A percentile compares a stretch with the other conserved stretches of the same genome.
Evolutionary conservation across 78 protist genomes (phyloP).

Genomic region (Dictyostelium purpureum): DNA sequence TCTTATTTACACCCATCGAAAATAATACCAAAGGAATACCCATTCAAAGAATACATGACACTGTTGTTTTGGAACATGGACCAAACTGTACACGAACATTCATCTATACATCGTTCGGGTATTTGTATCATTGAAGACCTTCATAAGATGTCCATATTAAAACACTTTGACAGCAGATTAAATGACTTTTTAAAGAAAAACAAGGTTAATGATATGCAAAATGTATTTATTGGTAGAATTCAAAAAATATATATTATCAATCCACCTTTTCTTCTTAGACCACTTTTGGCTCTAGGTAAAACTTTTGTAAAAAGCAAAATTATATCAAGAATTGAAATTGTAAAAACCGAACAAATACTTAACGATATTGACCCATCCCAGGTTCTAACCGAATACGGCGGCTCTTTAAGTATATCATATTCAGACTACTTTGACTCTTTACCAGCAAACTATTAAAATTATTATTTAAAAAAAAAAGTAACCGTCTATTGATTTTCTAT

Average conservation of each 20-base stretch:
- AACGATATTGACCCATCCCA: not conserved
- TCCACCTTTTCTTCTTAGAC: constrained; percentile 8
- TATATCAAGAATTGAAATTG: not conserved
- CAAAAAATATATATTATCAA: constrained; percentile 26
- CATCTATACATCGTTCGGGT: constrained; percentile 20
- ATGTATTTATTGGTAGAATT: constrained; percentile 61
- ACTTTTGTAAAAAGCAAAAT: constrained; percentile 39
- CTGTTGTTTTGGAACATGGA: constrained; percentile 33
- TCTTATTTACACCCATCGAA: constrained; percentile 31
- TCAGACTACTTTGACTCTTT: constrained; percentile 3
- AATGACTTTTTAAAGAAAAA: not conserved
- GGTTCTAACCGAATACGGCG: constrained; percentile 43
- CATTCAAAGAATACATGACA: constrained; percentile 11
- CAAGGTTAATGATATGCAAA: constrained; percentile 3
- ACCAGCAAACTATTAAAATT: constrained; percentile 26
- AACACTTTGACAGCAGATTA: constrained; percentile 51
- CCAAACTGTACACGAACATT: constrained; percentile 1
- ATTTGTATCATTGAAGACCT: constrained; percentile 42
- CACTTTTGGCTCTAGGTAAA: constrained; percentile 18
- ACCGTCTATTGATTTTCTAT: not conserved
- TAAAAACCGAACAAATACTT: not conserved
- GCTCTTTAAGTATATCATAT: not conserved
- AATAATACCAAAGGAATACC: constrained; percentile 13
- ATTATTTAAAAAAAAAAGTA: not conserved
- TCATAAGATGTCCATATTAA: constrained; percentile 1